phyloP scores from a whole-genome alignment of 2,329 filamentous ascomycete genomes.

The Xylaria sp. region DNA sequence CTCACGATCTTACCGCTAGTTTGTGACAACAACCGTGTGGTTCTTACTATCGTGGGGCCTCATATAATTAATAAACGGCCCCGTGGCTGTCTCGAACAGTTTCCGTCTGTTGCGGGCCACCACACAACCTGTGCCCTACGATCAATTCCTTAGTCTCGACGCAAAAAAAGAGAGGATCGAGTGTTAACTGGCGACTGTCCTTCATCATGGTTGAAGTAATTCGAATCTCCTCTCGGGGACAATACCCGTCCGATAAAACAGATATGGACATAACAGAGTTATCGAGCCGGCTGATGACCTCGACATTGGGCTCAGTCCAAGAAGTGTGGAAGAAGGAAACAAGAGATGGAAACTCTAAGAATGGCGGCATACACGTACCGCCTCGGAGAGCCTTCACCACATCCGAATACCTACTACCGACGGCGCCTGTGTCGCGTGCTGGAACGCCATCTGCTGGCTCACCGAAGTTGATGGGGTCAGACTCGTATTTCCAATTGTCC shows the following conservation, averaged over 20 bases:
- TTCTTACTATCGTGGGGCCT: conserved; percentile 32
- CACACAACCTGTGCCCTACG: conserved; percentile 25
- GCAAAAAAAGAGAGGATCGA: conserved; percentile 21
- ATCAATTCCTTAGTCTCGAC: conserved; percentile 30
- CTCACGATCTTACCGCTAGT: conserved; percentile 40
- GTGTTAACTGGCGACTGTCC: not conserved
- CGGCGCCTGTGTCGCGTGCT: conserved; percentile 37
- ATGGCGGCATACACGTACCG: conserved; percentile 32
- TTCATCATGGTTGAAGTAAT: conserved; percentile 48
- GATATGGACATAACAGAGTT: conserved; percentile 47
- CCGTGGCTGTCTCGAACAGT: conserved; percentile 25
- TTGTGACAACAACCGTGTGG: conserved; percentile 16
- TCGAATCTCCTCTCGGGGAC: conserved; percentile 42
- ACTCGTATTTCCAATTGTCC: conserved; percentile 40
- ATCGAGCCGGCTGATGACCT: conserved; percentile 43
- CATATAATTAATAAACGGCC: conserved; percentile 23
- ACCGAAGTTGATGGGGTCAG: conserved; percentile 36
- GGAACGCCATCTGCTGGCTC: conserved; percentile 41
- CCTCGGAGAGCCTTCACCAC: conserved; percentile 49
- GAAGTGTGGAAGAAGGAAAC: conserved; percentile 23
- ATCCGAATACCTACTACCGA: conserved; percentile 44
- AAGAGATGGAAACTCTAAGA: conserved; percentile 21
- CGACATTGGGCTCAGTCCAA: conserved; percentile 43
- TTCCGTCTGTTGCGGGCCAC: conserved; percentile 19
- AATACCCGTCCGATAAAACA: conserved; percentile 38